These are phyloP conservation scores for Scedosporium apiospermum DNA, from an alignment of 2,329 filamentous ascomycete genomes.

Conservation along the genomic window DNA sequence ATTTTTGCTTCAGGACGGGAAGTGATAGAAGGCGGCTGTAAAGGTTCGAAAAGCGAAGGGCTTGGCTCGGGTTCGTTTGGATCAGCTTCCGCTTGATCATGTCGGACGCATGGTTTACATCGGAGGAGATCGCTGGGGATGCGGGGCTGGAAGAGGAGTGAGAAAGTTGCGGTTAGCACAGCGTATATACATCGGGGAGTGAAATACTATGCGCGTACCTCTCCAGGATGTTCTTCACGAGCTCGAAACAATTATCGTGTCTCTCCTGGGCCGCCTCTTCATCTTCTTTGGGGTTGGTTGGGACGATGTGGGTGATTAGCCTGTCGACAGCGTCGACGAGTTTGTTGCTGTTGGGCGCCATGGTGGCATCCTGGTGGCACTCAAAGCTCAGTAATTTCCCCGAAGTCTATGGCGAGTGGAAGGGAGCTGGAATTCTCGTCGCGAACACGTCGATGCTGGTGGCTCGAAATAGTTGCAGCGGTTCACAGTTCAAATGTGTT, in stretches of 20 bases:
- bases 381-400: not conserved
- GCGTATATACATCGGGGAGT: not conserved
- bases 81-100: constrained; percentile 84
- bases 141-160: constrained; percentile 26
- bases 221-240: constrained; percentile 42
- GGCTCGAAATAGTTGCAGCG: not conserved
- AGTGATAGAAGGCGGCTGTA: constrained; percentile 85
- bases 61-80: constrained; percentile 66
- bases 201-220: constrained; percentile 23
- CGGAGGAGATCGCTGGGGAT: constrained; percentile 50
- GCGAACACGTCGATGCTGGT: not conserved
- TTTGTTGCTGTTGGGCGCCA: constrained; percentile 49
- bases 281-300: constrained; percentile 54
- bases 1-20: constrained; percentile 89
- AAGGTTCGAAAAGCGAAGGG: constrained; percentile 78
- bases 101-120: constrained; percentile 87
- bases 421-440: not conserved
- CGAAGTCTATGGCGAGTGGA: not conserved
- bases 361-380: constrained; percentile 36
- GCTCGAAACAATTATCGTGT: constrained; percentile 51
- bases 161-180: not conserved
- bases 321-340: constrained; percentile 71
- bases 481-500: not conserved
- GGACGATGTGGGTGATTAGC: constrained; percentile 66
- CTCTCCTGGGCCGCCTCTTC: constrained; percentile 60